These are phyloP conservation scores for Ligustrum vulgare DNA, from an alignment of 257 asterid species.

Conservation along the genomic window DNA sequence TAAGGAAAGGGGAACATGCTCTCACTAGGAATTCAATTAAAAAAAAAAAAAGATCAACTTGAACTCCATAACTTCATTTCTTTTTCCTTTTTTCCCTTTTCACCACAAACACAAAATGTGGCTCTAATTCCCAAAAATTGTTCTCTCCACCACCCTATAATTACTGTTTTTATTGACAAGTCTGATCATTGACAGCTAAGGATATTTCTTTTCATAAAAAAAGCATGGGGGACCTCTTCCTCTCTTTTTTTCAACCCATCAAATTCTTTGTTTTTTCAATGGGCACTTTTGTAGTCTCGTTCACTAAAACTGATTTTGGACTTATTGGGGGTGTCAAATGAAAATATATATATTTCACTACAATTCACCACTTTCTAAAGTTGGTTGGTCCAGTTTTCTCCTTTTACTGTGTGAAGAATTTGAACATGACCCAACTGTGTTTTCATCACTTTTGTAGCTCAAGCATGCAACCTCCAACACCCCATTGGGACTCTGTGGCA, in stretches of 20 bases:
- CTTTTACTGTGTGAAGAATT: conserved; percentile 46
- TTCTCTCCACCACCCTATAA: neutral
- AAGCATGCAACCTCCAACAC: conserved; percentile 59
- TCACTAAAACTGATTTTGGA: conserved; percentile 19
- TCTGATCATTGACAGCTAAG: conserved; percentile 13
- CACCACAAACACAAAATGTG: conserved; percentile 9
- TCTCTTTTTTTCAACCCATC: conserved; percentile 13
- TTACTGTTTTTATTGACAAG: neutral
- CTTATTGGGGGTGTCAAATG: conserved; percentile 2
- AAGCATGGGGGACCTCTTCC: conserved; percentile 11
- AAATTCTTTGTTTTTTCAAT: conserved; percentile 3
- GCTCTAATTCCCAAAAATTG: neutral
- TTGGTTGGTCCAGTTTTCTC: conserved; percentile 47
- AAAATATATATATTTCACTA: neutral
- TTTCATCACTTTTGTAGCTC: conserved; percentile 64
- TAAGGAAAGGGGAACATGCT: conserved; percentile 10
- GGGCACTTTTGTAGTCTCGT: conserved; percentile 18
- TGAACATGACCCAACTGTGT: conserved; percentile 47
- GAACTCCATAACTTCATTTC: neutral
- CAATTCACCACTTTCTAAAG: neutral
- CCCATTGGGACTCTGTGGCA: conserved; percentile 63
- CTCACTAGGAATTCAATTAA: conserved; percentile 11
- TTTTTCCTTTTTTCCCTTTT: neutral
- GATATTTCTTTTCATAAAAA: conserved; percentile 27
- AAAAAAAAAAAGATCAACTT: neutral